Evolutionary conservation across 495 filamentous ascomycete genomes (phyloP), one percentile per base, ranked within the genome.

Genomic region (Usnea hakonensis): DNA sequence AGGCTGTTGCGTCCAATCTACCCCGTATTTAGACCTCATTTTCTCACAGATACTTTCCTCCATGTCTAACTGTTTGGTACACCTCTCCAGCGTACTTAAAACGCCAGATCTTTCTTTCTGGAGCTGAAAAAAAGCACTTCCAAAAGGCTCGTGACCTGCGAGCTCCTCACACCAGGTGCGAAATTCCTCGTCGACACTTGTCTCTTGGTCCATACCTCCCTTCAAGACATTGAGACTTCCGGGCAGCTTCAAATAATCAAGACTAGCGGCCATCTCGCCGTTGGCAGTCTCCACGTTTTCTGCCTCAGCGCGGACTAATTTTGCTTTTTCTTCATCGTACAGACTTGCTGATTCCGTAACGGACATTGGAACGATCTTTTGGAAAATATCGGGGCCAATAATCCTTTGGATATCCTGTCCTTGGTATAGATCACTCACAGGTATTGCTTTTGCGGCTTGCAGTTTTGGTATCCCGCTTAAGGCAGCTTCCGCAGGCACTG

Each of bases 1-100:
- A 28, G 95, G 95, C 68, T 97, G 94, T 71, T 98, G 94, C 23
- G 90, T 96, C 94, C 94, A 98, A 52, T 97, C 94, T 14, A 78
- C 81, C 36, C 94, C 92, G 71, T 97, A 97, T 73, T 98, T 98
- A 3, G 91, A 95, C 56, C 94, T 84, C 94, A 98, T 98, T 78
- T 96, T 97, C 75, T 98, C 94, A 72, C 94, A 98, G 8, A 97
- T 91, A 60, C 89, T 94, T 76, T 97, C 95, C 73, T 98, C 94
- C 83, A 93, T 86, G 67, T 97, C 94, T 13, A 98, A 71, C 67
- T 92, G 88, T 68, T 94, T 95, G 44, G 83, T 87, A 69, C 89
- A 90, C 62, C 81, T 80, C 65, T 95, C 91, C 58, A 98, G 72
- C 11, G 86, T 79, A 4, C 81, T 74, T 11, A 86, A 69, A 11